Base-by-base conservation (phyloP, 805 yeast species). In the Hanseniaspora clermontiae region DNA sequence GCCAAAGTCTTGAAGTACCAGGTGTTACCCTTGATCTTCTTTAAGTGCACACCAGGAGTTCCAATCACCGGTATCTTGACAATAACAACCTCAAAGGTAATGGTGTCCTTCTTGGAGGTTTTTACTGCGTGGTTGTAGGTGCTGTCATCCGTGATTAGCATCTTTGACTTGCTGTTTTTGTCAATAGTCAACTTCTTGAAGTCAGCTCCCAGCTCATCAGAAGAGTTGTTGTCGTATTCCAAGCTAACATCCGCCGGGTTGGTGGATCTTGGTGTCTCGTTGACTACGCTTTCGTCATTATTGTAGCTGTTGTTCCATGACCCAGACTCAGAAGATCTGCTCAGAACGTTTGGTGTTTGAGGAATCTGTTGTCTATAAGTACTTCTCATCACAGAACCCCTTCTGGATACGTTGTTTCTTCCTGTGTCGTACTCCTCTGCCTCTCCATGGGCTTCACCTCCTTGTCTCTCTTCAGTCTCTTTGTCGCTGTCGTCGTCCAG, bases 1-100 rank as follows among this genome's bases (percentile, higher is more conserved):
- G 97, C 97, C 65, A 90, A 74, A 10, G 89, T 83, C 73, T 91
- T 90, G 71, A 90, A 90, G 71, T 84, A 80, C 97, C 97, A 90
- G 1, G 96, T 87, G 67, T 91, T 89, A 64, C 97, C 97, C 58
- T 86, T 77, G 34, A 90, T 77, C 67, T 90, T 90, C 75, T 91
- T 91, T 74, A 90, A 89, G 68, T 91, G 97, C 49, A 90, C 90
- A 69, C 97, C 97, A 61, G 85, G 89, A 59, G 91, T 74, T 5
- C 95, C 88, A 55, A 90, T 85, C 61, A 90, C 76, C 48, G 96
- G 95, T 49, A 90, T 95, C 67, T 89, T 89, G 43, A 90, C 97
- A 60, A 90, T 82, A 67, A 86, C 89, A 60, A 91, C 86, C 66
- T 91, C 97, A 69, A 90, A 90, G 64, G 84, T 82, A 64, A 91